Evolutionary conservation across 495 filamentous ascomycete species (phyloP).

Genomic region (Halenospora varia): DNA sequence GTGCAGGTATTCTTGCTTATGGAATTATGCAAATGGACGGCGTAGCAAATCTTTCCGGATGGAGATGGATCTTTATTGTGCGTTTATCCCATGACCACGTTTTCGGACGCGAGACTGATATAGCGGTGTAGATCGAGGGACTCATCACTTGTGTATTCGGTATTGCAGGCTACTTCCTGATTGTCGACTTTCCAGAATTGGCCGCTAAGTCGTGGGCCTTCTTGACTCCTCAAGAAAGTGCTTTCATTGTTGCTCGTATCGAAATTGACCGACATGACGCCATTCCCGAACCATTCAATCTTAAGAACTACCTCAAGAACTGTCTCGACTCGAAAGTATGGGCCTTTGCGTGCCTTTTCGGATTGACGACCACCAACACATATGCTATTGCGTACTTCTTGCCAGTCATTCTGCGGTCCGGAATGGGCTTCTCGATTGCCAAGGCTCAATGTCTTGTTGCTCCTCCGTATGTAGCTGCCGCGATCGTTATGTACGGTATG

Average conservation of each 20-base stretch:
- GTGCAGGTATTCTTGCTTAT: slow-evolving; percentile 60
- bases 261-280: slow-evolving; percentile 56
- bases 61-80: slow-evolving; percentile 52
- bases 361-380: slow-evolving; percentile 34
- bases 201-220: slow-evolving; percentile 50
- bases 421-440: slow-evolving; percentile 55
- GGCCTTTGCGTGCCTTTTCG: slow-evolving; percentile 34
- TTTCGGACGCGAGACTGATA: slow-evolving; percentile 37
- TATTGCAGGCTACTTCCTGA: slow-evolving; percentile 39
- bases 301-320: slow-evolving; percentile 44
- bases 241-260: slow-evolving; percentile 55
- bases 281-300: slow-evolving; percentile 42
- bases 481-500: slow-evolving; percentile 50
- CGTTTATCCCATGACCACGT: slow-evolving; percentile 29
- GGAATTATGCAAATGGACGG: slow-evolving; percentile 59
- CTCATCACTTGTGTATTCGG: slow-evolving; percentile 62
- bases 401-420: slow-evolving; percentile 54
- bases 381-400: slow-evolving; percentile 67
- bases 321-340: slow-evolving; percentile 56
- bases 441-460: slow-evolving; percentile 58
- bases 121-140: slow-evolving; percentile 53
- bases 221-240: slow-evolving; percentile 45
- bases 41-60: slow-evolving; percentile 44
- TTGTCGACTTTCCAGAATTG: slow-evolving; percentile 59
- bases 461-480: slow-evolving; percentile 58